These are phyloP conservation scores for Chalciporus sphaerocephalus DNA, from an alignment of 768 basidiomycete genomes.

Conservation along the genomic window DNA sequence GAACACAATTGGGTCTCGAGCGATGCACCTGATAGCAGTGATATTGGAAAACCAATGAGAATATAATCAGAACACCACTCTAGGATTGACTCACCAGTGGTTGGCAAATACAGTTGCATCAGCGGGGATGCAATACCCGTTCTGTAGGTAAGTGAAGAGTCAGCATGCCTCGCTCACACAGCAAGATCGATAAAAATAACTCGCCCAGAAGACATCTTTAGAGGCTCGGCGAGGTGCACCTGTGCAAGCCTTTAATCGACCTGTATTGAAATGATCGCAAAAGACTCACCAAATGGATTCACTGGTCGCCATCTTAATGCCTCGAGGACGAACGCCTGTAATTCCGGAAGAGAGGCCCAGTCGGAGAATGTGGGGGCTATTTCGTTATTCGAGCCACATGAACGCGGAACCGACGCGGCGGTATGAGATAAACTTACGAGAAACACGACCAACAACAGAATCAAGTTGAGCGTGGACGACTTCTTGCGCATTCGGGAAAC, in stretches of 20 bases:
- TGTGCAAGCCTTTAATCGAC: neutral
- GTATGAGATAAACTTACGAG: conserved; percentile 20
- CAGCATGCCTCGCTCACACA: too few relatives aligned
- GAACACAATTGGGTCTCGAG: conserved; percentile 24
- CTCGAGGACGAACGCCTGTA: conserved; percentile 39
- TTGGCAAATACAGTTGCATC: conserved; percentile 34
- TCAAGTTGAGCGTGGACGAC: conserved; percentile 37
- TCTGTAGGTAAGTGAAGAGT: conserved; percentile 17
- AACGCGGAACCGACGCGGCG: neutral
- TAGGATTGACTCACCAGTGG: conserved; percentile 24
- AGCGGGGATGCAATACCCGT: conserved; percentile 32
- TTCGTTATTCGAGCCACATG: neutral
- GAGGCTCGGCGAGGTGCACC: conserved; percentile 23
- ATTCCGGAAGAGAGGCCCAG: conserved; percentile 28
- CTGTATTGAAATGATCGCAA: neutral
- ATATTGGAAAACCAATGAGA: too few relatives aligned
- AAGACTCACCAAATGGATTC: conserved; percentile 25
- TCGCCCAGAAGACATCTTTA: conserved; percentile 27
- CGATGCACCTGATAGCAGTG: conserved; percentile 16
- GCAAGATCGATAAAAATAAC: neutral
- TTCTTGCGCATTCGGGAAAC: conserved; percentile 32
- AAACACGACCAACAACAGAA: conserved; percentile 32
- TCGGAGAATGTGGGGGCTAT: conserved; percentile 39
- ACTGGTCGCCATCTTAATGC: conserved; percentile 38
- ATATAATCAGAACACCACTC: too few relatives aligned